phyloP scores from a whole-genome alignment of 768 basidiomycete species.

The Mycena alexandri region DNA sequence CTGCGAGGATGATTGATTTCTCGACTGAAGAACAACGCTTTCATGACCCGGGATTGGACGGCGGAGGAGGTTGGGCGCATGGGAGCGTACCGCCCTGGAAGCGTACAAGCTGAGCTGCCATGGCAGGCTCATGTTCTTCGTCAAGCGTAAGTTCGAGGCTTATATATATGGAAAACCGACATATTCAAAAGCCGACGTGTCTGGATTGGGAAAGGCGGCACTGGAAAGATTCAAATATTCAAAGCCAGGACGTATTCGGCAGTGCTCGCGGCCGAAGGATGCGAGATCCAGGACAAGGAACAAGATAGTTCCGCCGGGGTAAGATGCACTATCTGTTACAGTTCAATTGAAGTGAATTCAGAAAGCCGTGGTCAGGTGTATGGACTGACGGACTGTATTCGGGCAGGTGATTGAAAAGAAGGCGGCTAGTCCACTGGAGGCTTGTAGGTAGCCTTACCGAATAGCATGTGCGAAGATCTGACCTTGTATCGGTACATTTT shows the following conservation, averaged over 20 bases:
- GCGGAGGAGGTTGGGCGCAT: neutral
- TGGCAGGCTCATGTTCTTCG: constrained; percentile 19
- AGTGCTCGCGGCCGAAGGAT: constrained; percentile 19
- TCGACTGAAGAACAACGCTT: no score
- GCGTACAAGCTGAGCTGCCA: constrained; percentile 27
- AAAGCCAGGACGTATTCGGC: constrained; percentile 29
- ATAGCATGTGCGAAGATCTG: neutral
- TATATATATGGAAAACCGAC: constrained; percentile 21
- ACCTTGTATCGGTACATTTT: constrained; percentile 13
- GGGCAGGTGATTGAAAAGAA: constrained; percentile 1
- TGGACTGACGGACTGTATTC: constrained; percentile 18
- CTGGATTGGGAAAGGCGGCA: constrained; percentile 27
- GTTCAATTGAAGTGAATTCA: neutral
- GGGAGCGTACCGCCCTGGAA: constrained; percentile 24
- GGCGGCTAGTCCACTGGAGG: neutral
- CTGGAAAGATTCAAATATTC: constrained; percentile 34
- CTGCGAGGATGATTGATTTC: neutral
- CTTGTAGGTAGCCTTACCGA: neutral
- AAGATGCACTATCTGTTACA: constrained; percentile 29
- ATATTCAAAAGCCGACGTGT: constrained; percentile 16
- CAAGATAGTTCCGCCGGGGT: constrained; percentile 16
- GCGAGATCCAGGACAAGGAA: constrained; percentile 24
- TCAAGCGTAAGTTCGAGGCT: neutral
- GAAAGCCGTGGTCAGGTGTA: no score
- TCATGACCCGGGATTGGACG: neutral